These are phyloP conservation scores for Sordariomycetes sp. DNA, from an alignment of 2,329 filamentous ascomycete species.

Conservation along the genomic window DNA sequence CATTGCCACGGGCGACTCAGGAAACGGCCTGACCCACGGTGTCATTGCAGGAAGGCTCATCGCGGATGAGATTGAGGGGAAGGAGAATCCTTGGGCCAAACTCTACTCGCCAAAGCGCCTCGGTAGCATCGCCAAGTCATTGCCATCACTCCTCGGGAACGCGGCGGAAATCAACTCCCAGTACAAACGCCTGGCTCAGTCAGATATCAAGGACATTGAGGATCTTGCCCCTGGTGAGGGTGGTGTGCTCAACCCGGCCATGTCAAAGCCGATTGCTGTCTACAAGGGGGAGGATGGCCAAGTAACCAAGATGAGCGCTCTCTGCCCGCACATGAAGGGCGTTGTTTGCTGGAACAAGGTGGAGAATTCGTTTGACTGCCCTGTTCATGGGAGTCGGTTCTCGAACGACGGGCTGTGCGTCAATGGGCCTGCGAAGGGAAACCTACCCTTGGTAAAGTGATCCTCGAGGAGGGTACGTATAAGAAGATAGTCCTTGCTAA, in stretches of 20 bases:
- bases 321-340: constrained; percentile 42
- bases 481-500: too few species aligned
- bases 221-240: constrained; percentile 34
- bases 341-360: constrained; percentile 41
- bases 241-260: constrained; percentile 34
- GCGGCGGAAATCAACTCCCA: constrained; percentile 41
- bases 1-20: constrained; percentile 41
- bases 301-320: constrained; percentile 33
- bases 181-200: constrained; percentile 38
- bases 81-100: constrained; percentile 31
- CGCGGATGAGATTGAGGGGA: constrained; percentile 36
- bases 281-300: constrained; percentile 42
- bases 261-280: constrained; percentile 33
- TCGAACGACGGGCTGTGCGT: constrained; percentile 14
- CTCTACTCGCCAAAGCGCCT: constrained; percentile 37
- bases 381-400: constrained; percentile 27
- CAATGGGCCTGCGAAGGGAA: constrained; percentile 19
- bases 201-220: constrained; percentile 42
- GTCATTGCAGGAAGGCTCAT: constrained; percentile 37
- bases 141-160: constrained; percentile 30
- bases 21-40: constrained; percentile 42
- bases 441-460: constrained; percentile 7
- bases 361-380: constrained; percentile 42
- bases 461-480: too few species aligned
- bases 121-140: constrained; percentile 26